Evolutionary conservation across 176 grass and related monocot genomes (phyloP).

Genomic region (Thinopyrum elongatum): DNA sequence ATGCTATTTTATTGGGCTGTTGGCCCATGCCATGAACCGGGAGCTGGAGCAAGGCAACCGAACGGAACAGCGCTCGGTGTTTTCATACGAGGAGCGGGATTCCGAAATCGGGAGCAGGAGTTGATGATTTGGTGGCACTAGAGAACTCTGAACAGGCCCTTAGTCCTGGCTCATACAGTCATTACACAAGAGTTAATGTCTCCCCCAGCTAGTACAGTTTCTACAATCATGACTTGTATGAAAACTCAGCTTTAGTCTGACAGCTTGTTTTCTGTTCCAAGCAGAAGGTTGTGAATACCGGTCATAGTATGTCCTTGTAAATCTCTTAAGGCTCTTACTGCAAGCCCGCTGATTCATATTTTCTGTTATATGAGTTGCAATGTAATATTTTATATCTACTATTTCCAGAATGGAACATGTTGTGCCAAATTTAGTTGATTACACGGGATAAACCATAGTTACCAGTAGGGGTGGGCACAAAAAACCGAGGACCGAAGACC

Average conservation of each 20-base stretch:
- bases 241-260: background rate
- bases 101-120: background rate
- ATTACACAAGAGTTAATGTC: background rate
- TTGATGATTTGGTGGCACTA: background rate
- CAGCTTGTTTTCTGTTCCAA: background rate
- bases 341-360: background rate
- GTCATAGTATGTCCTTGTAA: constrained; percentile 6
- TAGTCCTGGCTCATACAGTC: background rate
- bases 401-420: background rate
- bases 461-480: too few species aligned
- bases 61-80: background rate
- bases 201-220: background rate
- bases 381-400: background rate
- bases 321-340: background rate
- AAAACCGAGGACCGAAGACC: too few species aligned
- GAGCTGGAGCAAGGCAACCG: background rate
- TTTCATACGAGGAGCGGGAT: background rate
- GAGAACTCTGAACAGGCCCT: background rate
- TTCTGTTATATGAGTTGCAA: background rate
- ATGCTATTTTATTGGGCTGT: background rate
- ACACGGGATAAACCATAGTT: background rate
- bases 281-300: background rate
- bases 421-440: background rate
- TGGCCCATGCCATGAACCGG: background rate
- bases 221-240: background rate